Conservation (phyloP, 768 basidiomycete species). For the Psilocybe sp. region DNA sequence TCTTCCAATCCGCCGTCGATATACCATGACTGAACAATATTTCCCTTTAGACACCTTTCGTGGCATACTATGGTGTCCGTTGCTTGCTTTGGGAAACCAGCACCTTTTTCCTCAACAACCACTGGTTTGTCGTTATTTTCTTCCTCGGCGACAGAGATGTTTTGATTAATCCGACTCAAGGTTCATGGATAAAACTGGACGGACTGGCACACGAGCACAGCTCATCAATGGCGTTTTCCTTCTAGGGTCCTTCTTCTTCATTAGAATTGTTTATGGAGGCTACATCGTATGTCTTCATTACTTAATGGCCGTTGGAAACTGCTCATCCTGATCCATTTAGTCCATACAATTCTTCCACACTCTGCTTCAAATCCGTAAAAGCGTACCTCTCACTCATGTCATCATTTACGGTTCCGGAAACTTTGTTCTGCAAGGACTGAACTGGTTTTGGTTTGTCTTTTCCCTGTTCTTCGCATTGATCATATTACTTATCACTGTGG, state of each 20-base stretch:
- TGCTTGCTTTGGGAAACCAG: conserved; percentile 85
- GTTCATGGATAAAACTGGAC: conserved; percentile 76
- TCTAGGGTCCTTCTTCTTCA: conserved; percentile 63
- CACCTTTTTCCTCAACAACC: conserved; percentile 85
- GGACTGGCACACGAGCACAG: conserved; percentile 66
- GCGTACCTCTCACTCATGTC: conserved; percentile 51
- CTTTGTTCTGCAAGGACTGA: conserved; percentile 65
- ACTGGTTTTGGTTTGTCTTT: conserved; percentile 70
- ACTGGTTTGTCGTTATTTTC: conserved; percentile 54
- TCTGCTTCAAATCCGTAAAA: conserved; percentile 48
- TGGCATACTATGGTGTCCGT: conserved; percentile 73
- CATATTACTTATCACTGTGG: neutral
- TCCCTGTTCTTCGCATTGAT: neutral
- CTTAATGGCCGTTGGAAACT: neutral
- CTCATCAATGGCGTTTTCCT: conserved; percentile 71
- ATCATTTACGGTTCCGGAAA: conserved; percentile 58
- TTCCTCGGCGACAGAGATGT: neutral
- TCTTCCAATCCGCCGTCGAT: conserved; percentile 1
- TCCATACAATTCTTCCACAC: conserved; percentile 66
- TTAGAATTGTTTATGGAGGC: conserved; percentile 71
- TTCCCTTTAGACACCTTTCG: conserved; percentile 57
- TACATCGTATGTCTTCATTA: conserved; percentile 32
- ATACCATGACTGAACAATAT: neutral
- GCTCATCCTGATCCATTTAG: conserved; percentile 28
- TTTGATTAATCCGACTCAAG: conserved; percentile 27